Base-by-base conservation (phyloP, 2,329 filamentous ascomycete genomes). In the Nothophoma quercina region DNA sequence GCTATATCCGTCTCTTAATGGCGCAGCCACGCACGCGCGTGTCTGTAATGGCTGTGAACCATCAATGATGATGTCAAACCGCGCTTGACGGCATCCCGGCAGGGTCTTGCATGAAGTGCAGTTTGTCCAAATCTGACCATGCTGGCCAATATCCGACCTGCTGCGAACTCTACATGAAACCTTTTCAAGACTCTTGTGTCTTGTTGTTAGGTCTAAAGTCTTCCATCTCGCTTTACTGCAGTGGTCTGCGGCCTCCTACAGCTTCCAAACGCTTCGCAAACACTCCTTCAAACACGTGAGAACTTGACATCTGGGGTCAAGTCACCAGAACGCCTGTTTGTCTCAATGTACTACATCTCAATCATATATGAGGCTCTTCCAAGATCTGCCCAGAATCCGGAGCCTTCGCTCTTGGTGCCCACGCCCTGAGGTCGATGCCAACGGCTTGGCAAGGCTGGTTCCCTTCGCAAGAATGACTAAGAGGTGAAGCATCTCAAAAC, bases 31-130 rank as follows among this genome's bases (percentile, higher is more conserved):
- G 43, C 43, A 39, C 33, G 48, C 49, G 52, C 56, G 48, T 55
- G 35, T 55, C 51, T 50, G 51, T 42, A 51, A 53, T 48, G 22
- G 51, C 56, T 52, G 47, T 46, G 46, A 47, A 48, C 30, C 39
- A 41, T 63, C 59, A 51, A 64, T 64, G 53, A 64, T 64, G 59
- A 64, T 63, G 61, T 64, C 63, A 63, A 60, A 47, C 35, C 45
- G 18, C 38, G 33, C 34, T 55, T 52, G n/a, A n/a, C 48, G 49
- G 35, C 43, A 33, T 23, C 32, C 41, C 51, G 33, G 23, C 39
- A 42, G 39, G 38, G 28, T 33, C 18, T 30, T 42, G 39, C 39
- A 36, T 35, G 12, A 34, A 15, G 15, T 45, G 42, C 33, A 45
- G 25, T 28, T n/a, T 26, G 23, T 13, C 21, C 23, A 45, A 3